A percentile compares a stretch with the other conserved stretches of the same genome.
Conservation (phyloP, 495 filamentous ascomycete species). For the Extremus antarcticus region DNA sequence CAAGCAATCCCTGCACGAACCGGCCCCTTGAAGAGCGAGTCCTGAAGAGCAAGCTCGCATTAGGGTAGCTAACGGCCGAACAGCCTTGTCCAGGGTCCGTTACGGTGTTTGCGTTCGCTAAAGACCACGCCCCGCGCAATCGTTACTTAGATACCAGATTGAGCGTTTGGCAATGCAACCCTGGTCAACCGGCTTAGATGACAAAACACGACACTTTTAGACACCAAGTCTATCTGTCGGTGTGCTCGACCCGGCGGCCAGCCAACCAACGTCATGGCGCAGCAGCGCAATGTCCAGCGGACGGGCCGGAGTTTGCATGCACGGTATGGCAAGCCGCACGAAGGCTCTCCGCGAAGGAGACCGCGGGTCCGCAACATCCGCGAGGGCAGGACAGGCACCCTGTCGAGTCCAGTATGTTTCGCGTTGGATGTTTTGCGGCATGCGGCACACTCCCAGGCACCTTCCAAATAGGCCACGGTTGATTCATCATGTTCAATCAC, state of each 20-base stretch:
- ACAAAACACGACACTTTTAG: background rate
- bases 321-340: too few species aligned
- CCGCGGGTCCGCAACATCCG: background rate
- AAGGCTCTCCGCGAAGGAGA: background rate
- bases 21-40: background rate
- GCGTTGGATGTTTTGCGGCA: too few species aligned
- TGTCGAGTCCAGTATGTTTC: too few species aligned
- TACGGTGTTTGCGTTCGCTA: background rate
- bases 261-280: background rate
- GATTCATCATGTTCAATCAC: background rate
- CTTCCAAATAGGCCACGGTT: too few species aligned
- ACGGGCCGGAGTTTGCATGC: background rate
- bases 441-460: too few species aligned
- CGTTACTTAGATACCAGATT: background rate
- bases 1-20: background rate
- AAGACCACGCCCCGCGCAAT: background rate
- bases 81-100: background rate
- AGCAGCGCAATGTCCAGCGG: background rate
- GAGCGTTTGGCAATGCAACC: background rate
- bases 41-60: background rate
- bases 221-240: background rate
- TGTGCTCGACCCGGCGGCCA: background rate
- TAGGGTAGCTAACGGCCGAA: background rate
- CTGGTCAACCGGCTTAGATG: background rate
- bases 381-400: too few species aligned